Percentiles rank a stretch among this genome's conserved stretches.
These are phyloP conservation scores for Corrigiola litoralis DNA, from an alignment of 179 eudicot species.

Conservation along the genomic window DNA sequence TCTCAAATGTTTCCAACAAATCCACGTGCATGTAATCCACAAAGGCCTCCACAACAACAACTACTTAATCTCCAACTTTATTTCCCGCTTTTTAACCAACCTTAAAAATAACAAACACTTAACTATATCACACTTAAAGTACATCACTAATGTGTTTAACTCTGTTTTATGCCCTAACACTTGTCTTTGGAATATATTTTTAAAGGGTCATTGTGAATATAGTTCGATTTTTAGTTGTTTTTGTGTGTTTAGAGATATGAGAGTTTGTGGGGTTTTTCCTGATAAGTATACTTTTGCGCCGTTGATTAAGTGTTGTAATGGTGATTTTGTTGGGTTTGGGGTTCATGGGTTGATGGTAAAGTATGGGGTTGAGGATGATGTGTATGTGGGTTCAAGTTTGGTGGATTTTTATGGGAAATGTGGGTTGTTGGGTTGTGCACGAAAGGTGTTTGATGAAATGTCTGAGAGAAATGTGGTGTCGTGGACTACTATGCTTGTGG, in stretches of 20 bases:
- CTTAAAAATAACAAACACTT: background rate
- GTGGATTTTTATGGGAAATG: conserved; percentile 59
- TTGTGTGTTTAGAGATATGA: conserved; percentile 28
- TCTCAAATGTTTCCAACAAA: conserved; percentile 29
- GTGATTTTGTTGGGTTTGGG: conserved; percentile 30
- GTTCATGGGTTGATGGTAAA: conserved; percentile 47
- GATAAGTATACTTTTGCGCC: conserved; percentile 51
- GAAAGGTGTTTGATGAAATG: conserved; percentile 54
- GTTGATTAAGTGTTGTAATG: conserved; percentile 40
- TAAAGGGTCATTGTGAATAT: conserved; percentile 30
- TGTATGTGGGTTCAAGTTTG: conserved; percentile 59
- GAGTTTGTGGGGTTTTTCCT: conserved; percentile 18
- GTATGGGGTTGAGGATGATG: conserved; percentile 35
- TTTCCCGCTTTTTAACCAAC: conserved; percentile 30
- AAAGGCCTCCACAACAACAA: conserved; percentile 46
- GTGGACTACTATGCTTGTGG: conserved; percentile 55
- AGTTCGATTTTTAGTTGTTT: conserved; percentile 20
- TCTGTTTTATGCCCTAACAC: conserved; percentile 33
- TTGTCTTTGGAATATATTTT: conserved; percentile 48
- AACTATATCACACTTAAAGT: conserved; percentile 20
- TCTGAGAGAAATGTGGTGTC: conserved; percentile 48
- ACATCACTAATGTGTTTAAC: conserved; percentile 33
- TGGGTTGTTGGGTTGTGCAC: conserved; percentile 31
- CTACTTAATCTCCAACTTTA: conserved; percentile 31
- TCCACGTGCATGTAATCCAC: conserved; percentile 46